A percentile compares a stretch with the other conserved stretches of the same genome.
phyloP scores from a whole-genome alignment of 805 yeast genomes.

The Hyphopichia homilentoma region DNA sequence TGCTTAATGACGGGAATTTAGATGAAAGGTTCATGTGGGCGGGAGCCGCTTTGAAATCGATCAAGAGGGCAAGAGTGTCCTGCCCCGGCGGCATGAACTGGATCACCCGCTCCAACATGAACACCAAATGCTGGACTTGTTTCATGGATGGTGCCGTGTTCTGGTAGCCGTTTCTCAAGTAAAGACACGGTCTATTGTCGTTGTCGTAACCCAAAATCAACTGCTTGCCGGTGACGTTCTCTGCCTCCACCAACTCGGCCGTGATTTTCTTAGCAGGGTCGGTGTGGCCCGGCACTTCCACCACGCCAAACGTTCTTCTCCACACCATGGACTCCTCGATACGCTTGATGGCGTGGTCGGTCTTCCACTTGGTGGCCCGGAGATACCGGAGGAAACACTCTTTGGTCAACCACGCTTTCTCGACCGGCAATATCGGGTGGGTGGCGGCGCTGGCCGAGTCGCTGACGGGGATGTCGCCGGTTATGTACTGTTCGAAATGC shows the following conservation, averaged over 20 bases:
- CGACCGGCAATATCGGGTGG: constrained; percentile 27
- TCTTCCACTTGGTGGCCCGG: constrained; percentile 51
- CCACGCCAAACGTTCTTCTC: constrained; percentile 53
- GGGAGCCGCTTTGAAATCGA: constrained; percentile 51
- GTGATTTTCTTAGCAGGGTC: constrained; percentile 29
- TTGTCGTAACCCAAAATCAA: constrained; percentile 52
- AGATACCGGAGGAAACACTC: constrained; percentile 52
- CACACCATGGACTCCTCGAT: constrained; percentile 47
- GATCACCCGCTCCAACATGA: constrained; percentile 53
- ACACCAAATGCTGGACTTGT: constrained; percentile 55
- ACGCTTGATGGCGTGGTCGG: constrained; percentile 39
- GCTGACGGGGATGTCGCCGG: constrained; percentile 25
- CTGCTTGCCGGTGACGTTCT: constrained; percentile 53
- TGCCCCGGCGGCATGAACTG: constrained; percentile 57
- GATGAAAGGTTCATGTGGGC: constrained; percentile 32
- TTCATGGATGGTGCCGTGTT: constrained; percentile 49
- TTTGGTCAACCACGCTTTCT: constrained; percentile 44
- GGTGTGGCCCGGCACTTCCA: constrained; percentile 21
- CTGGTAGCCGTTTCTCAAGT: constrained; percentile 51
- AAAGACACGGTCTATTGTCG: constrained; percentile 50
- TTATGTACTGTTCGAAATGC: constrained; percentile 25
- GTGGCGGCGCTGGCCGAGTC: constrained; percentile 19
- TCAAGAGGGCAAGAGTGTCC: constrained; percentile 50
- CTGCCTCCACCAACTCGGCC: constrained; percentile 42
- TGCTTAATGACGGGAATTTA: constrained; percentile 47